Evolutionary conservation across 148 eudicot genomes (phyloP), one percentile per base, ranked within the genome.

Genomic region (Rhododendron vialii): DNA sequence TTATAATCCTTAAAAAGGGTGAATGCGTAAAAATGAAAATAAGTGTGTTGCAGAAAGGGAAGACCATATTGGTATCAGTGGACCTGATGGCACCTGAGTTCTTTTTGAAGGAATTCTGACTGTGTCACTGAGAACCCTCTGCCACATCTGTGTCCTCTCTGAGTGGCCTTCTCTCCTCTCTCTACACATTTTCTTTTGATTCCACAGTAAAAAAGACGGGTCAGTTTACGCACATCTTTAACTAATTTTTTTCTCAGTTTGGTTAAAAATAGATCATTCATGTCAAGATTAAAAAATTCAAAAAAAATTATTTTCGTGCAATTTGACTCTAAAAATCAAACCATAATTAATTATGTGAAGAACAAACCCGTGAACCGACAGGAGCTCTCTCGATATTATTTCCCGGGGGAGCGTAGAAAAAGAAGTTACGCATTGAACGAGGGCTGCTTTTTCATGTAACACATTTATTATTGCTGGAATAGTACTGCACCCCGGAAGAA

Each of bases 351-450:
- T 59, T 59, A 20, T 20, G 65, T 20, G 2, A 18, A 0, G 10
- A 5, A 59, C 2, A 22, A 20, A 59, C 9, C n/a, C n/a, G 22
- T 6, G 6, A 20, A 5, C 26, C 0, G 5, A 6, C 7, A 20
- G 7, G 9, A 5, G 10, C 73, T 83, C 77, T 69, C 85, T 83
- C 85, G 57, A 69, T 43, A 83, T 28, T 69, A 30, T 69, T 35
- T 53, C 78, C 85, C 78, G 85, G 38, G 76, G 74, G 55, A 50
- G 61, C n/a, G 57, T 30, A 47, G 78, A 45, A 83, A 83, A 84
- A 84, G 59, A 71, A 33, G 80, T 73, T 84, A 73, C 80, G 61
- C 85, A 71, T 51, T 84, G 63, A 84, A 84, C 67, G 80, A 84
- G 85, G 85, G 80, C 76, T 45, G 18, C 80, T 84, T 84, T 84